Evolutionary conservation across 306 rosid species (phyloP), one percentile per base, ranked within the genome.

Genomic region (Quercus gilva): DNA sequence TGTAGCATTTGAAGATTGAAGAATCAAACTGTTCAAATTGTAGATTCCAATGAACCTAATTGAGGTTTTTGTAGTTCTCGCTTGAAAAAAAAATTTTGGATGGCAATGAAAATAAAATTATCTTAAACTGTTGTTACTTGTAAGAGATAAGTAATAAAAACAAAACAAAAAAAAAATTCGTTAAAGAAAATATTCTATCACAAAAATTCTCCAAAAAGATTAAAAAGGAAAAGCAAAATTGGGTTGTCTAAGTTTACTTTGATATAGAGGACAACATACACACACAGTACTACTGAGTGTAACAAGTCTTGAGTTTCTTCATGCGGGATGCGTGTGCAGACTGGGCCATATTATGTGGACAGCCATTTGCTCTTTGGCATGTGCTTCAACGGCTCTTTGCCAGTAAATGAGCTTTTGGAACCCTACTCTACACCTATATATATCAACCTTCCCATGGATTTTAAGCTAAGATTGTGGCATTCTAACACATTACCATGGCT

Each of bases 191-290:
- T 57, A 57, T 8, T 37, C 61, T 7, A 37, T 37, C 45, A 49
- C 53, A 49, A 49, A 49, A 11, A 49, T 49, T 12, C 1, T 49
- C 53, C 53, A 49, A 49, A 49, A 49, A 49, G 53, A 21, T 4
- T 8, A 14, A 59, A 1, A 59, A 59, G 31, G 15, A 9, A 21
- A 59, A 11, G 65, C 23, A 37, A 37, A 37, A 37, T 37, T 59
- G 65, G 31, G 15, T 23, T 21, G 13, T 37, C 45, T 8, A 23
- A 13, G 65, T 59, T 21, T 21, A 4, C 64, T 10, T 29, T 20
- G 63, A 80, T 58, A 87, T 90, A 92, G 94, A 86, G 58, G 88
- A 87, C 92, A 88, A 90, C 94, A 73, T 73, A 79, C 84, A 73
- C 88, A 87, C 94, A 88, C 45, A 8, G 45, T 37, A 37, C 94